phyloP scores from a whole-genome alignment of 441 rosid species.

The Heliophila coronopifolia region DNA sequence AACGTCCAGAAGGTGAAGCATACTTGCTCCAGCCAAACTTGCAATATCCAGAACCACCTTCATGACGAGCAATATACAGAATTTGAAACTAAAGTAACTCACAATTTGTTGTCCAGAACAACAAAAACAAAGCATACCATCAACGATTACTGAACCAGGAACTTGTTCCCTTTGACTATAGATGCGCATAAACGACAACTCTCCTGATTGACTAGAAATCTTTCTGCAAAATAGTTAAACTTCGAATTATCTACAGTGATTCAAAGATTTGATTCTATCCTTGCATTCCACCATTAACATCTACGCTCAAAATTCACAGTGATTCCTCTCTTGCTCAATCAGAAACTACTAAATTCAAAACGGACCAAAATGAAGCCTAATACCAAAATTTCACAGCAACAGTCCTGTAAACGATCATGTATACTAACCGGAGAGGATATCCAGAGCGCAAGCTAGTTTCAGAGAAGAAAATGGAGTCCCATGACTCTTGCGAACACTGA shows the following conservation, averaged over 20 bases:
- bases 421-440: conserved; percentile 56
- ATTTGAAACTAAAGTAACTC: not conserved
- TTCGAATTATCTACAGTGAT: not conserved
- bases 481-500: conserved; percentile 33
- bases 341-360: not conserved
- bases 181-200: conserved; percentile 54
- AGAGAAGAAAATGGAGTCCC: conserved; percentile 62
- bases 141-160: conserved; percentile 66
- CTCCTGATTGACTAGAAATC: conserved; percentile 31
- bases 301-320: not conserved
- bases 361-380: not conserved
- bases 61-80: not conserved
- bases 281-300: not conserved
- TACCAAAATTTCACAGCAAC: not conserved
- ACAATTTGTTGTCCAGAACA: not conserved
- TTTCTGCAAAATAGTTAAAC: conserved; percentile 35
- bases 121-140: conserved; percentile 38
- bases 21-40: conserved; percentile 87
- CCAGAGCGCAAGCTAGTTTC: conserved; percentile 55
- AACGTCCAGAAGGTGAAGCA: conserved; percentile 63
- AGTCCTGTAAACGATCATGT: not conserved
- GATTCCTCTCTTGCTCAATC: not conserved
- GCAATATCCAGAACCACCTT: conserved; percentile 93
- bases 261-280: not conserved
- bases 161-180: conserved; percentile 56